Base-by-base conservation (phyloP, 2,329 filamentous ascomycete species). In the Paramyrothecium roridum region DNA sequence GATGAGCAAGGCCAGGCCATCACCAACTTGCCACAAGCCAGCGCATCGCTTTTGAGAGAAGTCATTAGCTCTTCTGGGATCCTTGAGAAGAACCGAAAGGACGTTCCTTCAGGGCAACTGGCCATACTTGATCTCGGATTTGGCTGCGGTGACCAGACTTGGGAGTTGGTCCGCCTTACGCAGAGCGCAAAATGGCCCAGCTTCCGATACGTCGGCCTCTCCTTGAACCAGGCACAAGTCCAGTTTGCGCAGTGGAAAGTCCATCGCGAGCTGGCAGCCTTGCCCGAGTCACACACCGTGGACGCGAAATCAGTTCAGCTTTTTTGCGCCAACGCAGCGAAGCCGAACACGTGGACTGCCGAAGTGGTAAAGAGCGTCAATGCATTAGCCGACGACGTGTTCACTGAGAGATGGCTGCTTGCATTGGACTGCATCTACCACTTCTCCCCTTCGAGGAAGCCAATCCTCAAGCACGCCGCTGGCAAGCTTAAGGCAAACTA, bases 81-180 rank as follows among this genome's bases (percentile, higher is more conserved):
- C 53, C 58, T 20, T 46, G 57, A 7, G 10, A 52, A 58, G 6
- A 34, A 57, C 6, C 26, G 50, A 13, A 34, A 43, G 4, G 7
- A 13, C 16, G 37, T 19, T 13, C 26, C 26, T 30, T 30, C 26
- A 10, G 26, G 55, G 13, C 54, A 60, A 8, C 58, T 76, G 6
- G 65, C 72, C 3, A 69, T 81, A 11, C 67, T 85, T 1, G 82
- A 85, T 56, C 69, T 85, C 1, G 82, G 83, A 2, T 80, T 84
- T 57, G 82, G 83, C 11, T 86, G 83, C 57, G 83, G 83, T 33
- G 81, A 85, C 59, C 83, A 85, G 63, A 80, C 76, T 0, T 63
- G 79, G 20, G 75, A 79, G 54, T 61, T 84, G 22, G 72, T 69
- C 2, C 65, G 63, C 12, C 62, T 69, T 22, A 57, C 67, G 3